phyloP scores from a whole-genome alignment of 495 filamentous ascomycete genomes.

The Xylaria intraflava region DNA sequence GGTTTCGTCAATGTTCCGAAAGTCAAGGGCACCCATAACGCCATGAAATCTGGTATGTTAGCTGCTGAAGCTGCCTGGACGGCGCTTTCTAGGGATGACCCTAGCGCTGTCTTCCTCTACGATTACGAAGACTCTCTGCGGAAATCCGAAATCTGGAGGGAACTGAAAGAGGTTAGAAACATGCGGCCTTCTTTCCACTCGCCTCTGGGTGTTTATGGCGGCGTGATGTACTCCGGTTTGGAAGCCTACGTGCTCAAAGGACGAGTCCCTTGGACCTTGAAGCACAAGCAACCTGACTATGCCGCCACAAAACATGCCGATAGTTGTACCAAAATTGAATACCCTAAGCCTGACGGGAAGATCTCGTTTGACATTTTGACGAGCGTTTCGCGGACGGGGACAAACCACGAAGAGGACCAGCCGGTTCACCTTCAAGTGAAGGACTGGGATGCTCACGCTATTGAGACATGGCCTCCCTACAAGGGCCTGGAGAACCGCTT shows the following conservation, averaged over 20 bases:
- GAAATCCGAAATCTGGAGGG: constrained; percentile 82
- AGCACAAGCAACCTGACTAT: constrained; percentile 67
- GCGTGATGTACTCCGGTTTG: constrained; percentile 86
- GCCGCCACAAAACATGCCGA: constrained; percentile 76
- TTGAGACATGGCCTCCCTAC: constrained; percentile 75
- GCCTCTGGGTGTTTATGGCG: constrained; percentile 77
- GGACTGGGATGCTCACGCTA: constrained; percentile 87
- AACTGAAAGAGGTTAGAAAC: constrained; percentile 92
- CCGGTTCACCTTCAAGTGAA: constrained; percentile 90
- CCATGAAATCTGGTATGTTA: constrained; percentile 96
- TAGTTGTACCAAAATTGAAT: constrained; percentile 80
- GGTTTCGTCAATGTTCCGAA: constrained; percentile 98
- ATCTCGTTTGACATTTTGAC: constrained; percentile 95
- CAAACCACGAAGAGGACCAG: constrained; percentile 98
- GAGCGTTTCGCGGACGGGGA: constrained; percentile 86
- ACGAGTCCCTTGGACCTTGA: constrained; percentile 84
- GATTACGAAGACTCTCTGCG: constrained; percentile 92
- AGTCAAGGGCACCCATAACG: constrained; percentile 96
- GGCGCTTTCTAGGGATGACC: constrained; percentile 56
- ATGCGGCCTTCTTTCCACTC: constrained; percentile 92
- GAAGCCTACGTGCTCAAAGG: constrained; percentile 87
- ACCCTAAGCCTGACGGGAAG: constrained; percentile 91
- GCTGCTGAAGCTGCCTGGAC: constrained; percentile 83
- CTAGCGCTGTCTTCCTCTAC: constrained; percentile 79
- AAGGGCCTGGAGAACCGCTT: constrained; percentile 97